A percentile compares a stretch with the other conserved stretches of the same genome.
phyloP scores from a whole-genome alignment of 2,329 filamentous ascomycete genomes.

The Nemania abortiva region DNA sequence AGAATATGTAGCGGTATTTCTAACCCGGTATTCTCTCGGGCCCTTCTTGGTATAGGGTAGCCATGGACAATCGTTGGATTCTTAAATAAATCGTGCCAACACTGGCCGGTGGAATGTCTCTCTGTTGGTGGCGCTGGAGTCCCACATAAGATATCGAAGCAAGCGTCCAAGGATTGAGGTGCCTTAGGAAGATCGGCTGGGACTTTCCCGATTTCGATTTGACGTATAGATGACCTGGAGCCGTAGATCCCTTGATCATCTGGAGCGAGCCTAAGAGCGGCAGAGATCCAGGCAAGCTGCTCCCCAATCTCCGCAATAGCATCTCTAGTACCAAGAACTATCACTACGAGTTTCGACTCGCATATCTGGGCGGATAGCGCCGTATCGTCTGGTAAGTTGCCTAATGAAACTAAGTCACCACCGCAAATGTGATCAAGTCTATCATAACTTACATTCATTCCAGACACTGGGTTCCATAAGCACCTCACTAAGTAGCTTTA shows the following conservation, averaged over 20 bases:
- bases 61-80: neutral
- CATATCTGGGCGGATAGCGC: neutral
- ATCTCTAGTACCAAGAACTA: neutral
- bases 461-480: neutral
- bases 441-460: conserved; percentile 3
- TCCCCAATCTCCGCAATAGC: neutral
- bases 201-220: neutral
- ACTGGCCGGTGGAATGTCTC: neutral
- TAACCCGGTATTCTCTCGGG: neutral
- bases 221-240: neutral
- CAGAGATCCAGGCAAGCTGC: conserved; percentile 3
- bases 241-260: neutral
- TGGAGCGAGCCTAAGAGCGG: neutral
- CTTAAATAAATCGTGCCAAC: neutral
- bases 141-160: neutral
- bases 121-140: neutral
- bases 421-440: neutral
- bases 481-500: neutral
- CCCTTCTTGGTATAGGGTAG: neutral
- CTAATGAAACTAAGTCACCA: neutral
- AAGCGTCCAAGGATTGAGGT: neutral
- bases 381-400: neutral
- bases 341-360: neutral
- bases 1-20: conserved; percentile 1
- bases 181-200: neutral